Base-by-base conservation (phyloP, 441 rosid genomes). In the Bruguiera hainesii region DNA sequence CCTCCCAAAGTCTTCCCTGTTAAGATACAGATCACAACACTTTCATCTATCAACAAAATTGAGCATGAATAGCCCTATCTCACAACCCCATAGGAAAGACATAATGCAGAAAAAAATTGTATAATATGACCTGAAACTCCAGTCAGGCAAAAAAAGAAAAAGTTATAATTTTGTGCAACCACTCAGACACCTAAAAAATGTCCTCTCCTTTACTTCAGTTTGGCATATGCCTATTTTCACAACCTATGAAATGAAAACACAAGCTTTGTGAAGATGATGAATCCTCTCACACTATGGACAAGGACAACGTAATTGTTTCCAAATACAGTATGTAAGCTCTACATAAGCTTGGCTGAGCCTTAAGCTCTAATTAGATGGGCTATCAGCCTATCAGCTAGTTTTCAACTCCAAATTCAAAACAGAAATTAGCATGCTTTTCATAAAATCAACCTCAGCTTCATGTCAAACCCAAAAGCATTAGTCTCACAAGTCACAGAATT, bases 1-100 rank as follows among this genome's bases (percentile, higher is more conserved):
- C 83, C 65, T 78, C 73, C 83, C 89, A 67, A 94, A 91, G 77
- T 91, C 98, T 70, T 88, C 93, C 82, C 92, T 93, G 75, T 69
- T 33, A 15, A 52, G 3, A 60, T 63, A 56, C 8, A 60, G 26
- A 51, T 60, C 66, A 56, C 19, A 74, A 35, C 20, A 42, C 50
- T 16, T 61, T 48, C 53, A 68, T 19, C 20, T 7, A 57, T 42
- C 28, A 56, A 29, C 16, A 65, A 18, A 51, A 23, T 39, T 25
- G 16, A 51, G 35, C 46, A 21, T 0, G 21, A 2, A 11, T 35
- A 48, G 37, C 18, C 8, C 29, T 19, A 51, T 65, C 49, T 3
- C 18, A 18, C n/a, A 13, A 26, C 62, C 21, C 13, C 5, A 49
- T 46, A 15, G 25, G 19, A 33, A 20, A 31, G 20, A 56, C 46